Conservation (phyloP, 2,329 filamentous ascomycete genomes). For the Fusarium sp. region DNA sequence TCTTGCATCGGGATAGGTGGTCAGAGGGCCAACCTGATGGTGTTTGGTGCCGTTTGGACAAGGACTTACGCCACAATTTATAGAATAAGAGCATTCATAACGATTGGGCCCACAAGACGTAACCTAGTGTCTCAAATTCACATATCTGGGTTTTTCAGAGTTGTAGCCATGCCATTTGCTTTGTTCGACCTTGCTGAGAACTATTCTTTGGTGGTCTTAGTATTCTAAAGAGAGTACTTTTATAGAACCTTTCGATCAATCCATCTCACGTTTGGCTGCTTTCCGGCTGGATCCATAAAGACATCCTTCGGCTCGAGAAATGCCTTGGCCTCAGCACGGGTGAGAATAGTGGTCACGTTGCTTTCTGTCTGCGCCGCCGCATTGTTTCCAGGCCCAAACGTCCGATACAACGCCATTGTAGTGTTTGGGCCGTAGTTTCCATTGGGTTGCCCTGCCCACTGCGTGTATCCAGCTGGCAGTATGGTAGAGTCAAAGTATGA, state of each 20-base stretch:
- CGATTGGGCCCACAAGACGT: too few relatives aligned
- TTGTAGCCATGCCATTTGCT: too few relatives aligned
- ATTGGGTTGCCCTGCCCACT: constrained; percentile 8
- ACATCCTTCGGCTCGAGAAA: constrained; percentile 36
- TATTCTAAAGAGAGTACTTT: too few relatives aligned
- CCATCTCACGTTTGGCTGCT: constrained; percentile 18
- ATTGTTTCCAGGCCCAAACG: constrained; percentile 69
- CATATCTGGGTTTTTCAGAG: too few relatives aligned
- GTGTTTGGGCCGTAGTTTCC: constrained; percentile 60
- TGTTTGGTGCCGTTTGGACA: too few relatives aligned
- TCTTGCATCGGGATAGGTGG: constrained; percentile 42
- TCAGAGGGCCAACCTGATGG: too few relatives aligned
- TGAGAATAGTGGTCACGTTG: constrained; percentile 62
- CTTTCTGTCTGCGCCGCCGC: constrained; percentile 57
- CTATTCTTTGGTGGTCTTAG: too few relatives aligned
- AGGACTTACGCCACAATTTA: too few relatives aligned
- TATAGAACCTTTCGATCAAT: constrained; percentile 8
- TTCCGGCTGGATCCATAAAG: constrained; percentile 23
- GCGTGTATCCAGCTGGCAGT: constrained; percentile 65
- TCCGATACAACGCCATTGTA: constrained; percentile 69
- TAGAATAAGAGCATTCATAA: too few relatives aligned
- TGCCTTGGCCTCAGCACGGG: constrained; percentile 45
- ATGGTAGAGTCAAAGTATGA: constrained; percentile 70
- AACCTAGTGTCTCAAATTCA: too few relatives aligned
- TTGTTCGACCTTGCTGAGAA: too few relatives aligned